Evolutionary conservation across 192 early-diverging fungal genomes (phyloP), one percentile per base, ranked within the genome.

Genomic region (Podila minutissima): DNA sequence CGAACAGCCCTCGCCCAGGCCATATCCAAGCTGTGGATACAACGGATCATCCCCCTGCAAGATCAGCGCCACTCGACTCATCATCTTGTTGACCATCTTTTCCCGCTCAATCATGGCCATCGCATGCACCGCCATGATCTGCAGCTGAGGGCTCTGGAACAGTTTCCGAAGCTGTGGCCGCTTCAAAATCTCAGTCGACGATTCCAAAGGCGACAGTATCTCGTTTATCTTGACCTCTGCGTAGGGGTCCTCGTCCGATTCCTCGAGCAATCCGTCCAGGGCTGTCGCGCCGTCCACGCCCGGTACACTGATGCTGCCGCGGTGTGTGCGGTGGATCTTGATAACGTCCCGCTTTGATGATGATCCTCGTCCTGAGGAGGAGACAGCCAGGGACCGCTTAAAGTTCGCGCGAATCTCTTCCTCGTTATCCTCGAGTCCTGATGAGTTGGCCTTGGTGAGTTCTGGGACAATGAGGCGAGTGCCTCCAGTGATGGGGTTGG

Each of bases 51-150:
- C 92, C 4, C 85, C 78, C 31, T 91, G 87, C 13, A 91, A 62
- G 46, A 89, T 85, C 62, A 83, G 62, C 32, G 86, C 82, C 33
- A 91, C 69, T 46, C 89, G 85, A 59, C 82, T 85, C 64, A 93
- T 61, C 35, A 86, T 84, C 73, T 89, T 89, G 61, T 88, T 88
- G 60, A 90, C 87, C 19, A 76, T 82, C 71, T 89, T 86, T 75
- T 93, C 92, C 11, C 83, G 70, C 66, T 93, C 92, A 68, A 93
- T 89, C 67, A 91, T 88, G 48, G 86, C 82, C 88, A 91, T 89
- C 6, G 88, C 84, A 51, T 86, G 79, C 7, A 83, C 74, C 20
- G 89, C 86, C 53, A 91, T 82, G 22, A 86, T 72, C 55, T 90
- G 85, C 2, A 93, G 69, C 60, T 89, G 84, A 26, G 82, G 74